Evolutionary conservation across 306 rosid species (phyloP), one percentile per base, ranked within the genome.

Genomic region (Abrus precatorius): DNA sequence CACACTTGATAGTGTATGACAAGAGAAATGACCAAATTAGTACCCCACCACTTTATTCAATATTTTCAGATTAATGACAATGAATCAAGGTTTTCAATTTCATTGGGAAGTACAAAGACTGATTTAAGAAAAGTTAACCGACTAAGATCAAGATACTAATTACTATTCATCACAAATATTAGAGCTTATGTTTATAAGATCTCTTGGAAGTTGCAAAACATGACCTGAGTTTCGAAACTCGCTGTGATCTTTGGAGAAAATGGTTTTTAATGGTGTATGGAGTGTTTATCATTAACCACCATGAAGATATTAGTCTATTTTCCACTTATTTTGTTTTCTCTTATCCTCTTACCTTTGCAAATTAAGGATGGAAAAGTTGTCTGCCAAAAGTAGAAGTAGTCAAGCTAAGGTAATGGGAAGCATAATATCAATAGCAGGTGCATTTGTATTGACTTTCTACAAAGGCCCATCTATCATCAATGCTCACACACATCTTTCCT

Each of bases 361-460:
- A 60, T 75, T 41, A 75, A 94, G 98, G 92, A 86, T 94, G 98
- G 98, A 94, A 80, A 91, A 78, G 78, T 75, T 90, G 40, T 89
- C 83, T 28, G 36, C 74, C 69, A 87, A 78, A 75, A 88, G 95
- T 41, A 88, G 50, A 75, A 92, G 94, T 79, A 90, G 93, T 57
- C 94, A 82, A 68, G 99, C 99, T 4, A 95, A 95, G 81, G 80
- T 95, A 49, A 3, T 87, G 63, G 99, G 99, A 76, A 91, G 97
- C 59, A 55, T 90, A 76, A 83, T 93, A 69, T 95, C 99, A 74
- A 90, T 95, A 85, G 52, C 85, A 66, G 97, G 97, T 55, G 95
- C 97, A 86, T 92, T 92, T 86, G 94, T 90, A 20, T 86, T 90
- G 41, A 90, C 97, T 32, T 87, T 95, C 20, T 95, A 90, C 84